Evolutionary conservation across 2,329 filamentous ascomycete species (phyloP), one percentile per base, ranked within the genome.

Genomic region (Clonostachys solani): DNA sequence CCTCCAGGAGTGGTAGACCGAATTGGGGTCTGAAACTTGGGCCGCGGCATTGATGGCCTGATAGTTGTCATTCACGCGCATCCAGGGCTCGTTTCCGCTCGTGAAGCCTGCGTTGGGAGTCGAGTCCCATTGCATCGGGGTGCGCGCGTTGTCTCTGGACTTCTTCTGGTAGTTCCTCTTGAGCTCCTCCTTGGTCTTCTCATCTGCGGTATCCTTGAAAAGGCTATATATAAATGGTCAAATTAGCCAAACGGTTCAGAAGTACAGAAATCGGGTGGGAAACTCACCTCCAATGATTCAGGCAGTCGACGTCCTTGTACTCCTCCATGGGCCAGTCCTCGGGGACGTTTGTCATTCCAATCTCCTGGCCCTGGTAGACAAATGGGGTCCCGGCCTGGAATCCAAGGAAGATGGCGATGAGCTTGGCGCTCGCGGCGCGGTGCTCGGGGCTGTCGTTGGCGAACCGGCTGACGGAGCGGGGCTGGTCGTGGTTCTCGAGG

Each of bases 111-210:
- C 84, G 50, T 89, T 76, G 0, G 66, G 57, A 2, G 65, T 68
- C n/a, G 63, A 57, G 51, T 81, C 73, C 86, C 87, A 91, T 58
- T 89, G 85, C 63, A 91, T 83, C 0, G 86, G 86, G 1, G 83
- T 82, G 42, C 87, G 75, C 8, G 80, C 81, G 61, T 91, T 87
- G 62, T 91, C 87, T 18, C 86, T 66, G 8, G 77, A 81, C 59
- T 82, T 81, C 52, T 73, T 69, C 50, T 79, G 75, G 56, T 83
- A 71, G n/a, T 78, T 71, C 8, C 53, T 52, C 50, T 51, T 71
- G 55, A 62, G 62, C 17, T 63, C 58, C 9, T 62, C 57, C 34
- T 69, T 61, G 33, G 65, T 64, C 44, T 67, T 60, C 45, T 61
- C 65, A 55, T 73, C 64, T 17, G 64, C 58, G 6, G 62, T 61